These are phyloP conservation scores for Alternaria arborescens DNA, from an alignment of 2,329 filamentous ascomycete genomes.

Conservation along the genomic window DNA sequence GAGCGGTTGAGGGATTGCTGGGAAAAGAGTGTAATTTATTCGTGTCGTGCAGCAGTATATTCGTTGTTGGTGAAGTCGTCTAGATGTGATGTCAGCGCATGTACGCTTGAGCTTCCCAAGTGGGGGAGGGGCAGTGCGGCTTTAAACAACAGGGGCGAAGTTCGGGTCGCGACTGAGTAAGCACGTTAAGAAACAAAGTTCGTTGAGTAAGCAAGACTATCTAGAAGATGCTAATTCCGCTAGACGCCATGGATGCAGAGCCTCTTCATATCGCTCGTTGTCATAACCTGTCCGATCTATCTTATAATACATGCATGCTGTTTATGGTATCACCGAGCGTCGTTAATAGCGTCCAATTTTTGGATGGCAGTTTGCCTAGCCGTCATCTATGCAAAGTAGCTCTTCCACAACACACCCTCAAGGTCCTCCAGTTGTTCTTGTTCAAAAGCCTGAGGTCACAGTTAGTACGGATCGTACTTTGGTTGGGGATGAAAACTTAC, in stretches of 20 bases:
- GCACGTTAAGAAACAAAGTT: conserved; percentile 4
- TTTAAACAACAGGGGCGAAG: conserved; percentile 8
- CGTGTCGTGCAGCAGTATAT: background rate
- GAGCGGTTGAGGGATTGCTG: accelerated
- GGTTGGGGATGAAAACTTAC: conserved; percentile 61
- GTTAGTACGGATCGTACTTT: conserved; percentile 4
- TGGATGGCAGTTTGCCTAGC: background rate
- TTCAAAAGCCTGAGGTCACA: conserved; percentile 72
- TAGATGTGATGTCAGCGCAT: conserved; percentile 12
- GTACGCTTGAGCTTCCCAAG: conserved; percentile 8
- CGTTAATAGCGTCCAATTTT: background rate
- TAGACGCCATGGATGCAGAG: conserved; percentile 12
- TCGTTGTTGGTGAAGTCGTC: background rate
- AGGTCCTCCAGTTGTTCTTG: conserved; percentile 92
- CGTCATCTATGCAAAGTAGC: conserved; percentile 81
- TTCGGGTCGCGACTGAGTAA: conserved; percentile 17
- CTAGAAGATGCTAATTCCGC: conserved; percentile 7
- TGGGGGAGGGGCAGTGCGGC: conserved; percentile 30
- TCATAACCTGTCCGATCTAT: background rate
- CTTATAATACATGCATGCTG: conserved; percentile 18
- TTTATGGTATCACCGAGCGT: background rate
- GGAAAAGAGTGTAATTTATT: background rate
- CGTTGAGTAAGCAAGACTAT: conserved; percentile 10
- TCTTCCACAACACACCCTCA: conserved; percentile 98
- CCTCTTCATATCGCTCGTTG: conserved; percentile 8